A percentile compares a stretch with the other conserved stretches of the same genome.
Conservation (phyloP, 169 alveolate genomes). For the Eimeria falciformis region DNA sequence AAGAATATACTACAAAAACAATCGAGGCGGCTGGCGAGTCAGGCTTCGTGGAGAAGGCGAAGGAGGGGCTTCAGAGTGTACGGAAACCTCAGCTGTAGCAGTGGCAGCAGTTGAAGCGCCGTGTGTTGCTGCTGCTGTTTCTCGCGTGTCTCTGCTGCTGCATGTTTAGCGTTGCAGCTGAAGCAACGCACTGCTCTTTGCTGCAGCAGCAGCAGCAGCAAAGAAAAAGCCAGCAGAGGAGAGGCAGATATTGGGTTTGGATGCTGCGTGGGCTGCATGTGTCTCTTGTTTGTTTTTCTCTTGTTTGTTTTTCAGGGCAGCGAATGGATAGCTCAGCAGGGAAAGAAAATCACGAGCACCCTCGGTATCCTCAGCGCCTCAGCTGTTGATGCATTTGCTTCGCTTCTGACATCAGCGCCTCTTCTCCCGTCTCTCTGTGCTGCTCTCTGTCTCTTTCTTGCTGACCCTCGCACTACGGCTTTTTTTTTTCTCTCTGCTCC, state of each 20-base stretch:
- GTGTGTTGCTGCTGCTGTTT: no score
- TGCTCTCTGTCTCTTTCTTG: background rate
- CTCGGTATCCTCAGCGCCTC: background rate
- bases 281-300: background rate
- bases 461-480: constrained; percentile 25
- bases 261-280: constrained; percentile 3
- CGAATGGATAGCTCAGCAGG: constrained; percentile 76
- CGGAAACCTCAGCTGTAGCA: constrained; percentile 28
- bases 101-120: background rate
- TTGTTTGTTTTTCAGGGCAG: constrained; percentile 43
- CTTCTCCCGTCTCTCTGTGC: background rate
- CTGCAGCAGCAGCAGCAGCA: constrained; percentile 41
- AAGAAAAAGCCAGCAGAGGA: no score
- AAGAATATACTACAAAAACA: constrained; percentile 65
- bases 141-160: no score
- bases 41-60: constrained; percentile 62
- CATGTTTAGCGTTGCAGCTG: no score
- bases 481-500: background rate
- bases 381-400: background rate
- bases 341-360: constrained; percentile 41
- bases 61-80: constrained; percentile 67
- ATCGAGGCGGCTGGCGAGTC: constrained; percentile 64
- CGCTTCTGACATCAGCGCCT: no score
- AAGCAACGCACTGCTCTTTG: no score
- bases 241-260: background rate